These are phyloP conservation scores for Bonia amplexicaulis DNA, from an alignment of 176 grass and related monocot genomes.

Conservation along the genomic window DNA sequence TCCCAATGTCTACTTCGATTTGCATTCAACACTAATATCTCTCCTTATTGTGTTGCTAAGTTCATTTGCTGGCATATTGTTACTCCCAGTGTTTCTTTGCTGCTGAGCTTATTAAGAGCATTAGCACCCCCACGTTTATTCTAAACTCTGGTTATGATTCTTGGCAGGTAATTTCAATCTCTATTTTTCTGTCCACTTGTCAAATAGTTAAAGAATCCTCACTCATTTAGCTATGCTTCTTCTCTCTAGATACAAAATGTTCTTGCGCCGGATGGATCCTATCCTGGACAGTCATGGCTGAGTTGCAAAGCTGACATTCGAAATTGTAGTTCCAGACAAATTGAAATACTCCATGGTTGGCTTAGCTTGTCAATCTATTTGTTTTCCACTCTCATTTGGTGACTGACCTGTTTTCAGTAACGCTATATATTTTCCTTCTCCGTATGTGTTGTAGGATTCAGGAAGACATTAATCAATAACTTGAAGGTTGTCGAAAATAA, in stretches of 20 bases:
- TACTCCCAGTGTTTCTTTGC: too few relatives aligned
- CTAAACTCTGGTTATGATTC: too few relatives aligned
- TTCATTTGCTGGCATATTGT: too few relatives aligned
- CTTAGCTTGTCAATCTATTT: neutral
- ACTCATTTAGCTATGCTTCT: too few relatives aligned
- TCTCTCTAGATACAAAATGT: neutral
- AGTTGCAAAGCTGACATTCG: constrained; percentile 41
- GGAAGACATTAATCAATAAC: constrained; percentile 26
- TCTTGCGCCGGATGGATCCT: constrained; percentile 30
- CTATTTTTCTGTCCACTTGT: too few relatives aligned
- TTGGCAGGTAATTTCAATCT: too few relatives aligned
- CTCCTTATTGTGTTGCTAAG: too few relatives aligned
- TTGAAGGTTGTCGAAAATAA: constrained; percentile 28
- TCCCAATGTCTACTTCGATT: too few relatives aligned
- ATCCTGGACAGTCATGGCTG: constrained; percentile 24
- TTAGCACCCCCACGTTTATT: too few relatives aligned
- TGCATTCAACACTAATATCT: too few relatives aligned
- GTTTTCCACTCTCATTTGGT: neutral
- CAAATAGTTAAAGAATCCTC: too few relatives aligned
- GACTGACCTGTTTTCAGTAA: neutral
- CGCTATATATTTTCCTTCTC: neutral
- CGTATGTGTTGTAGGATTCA: constrained; percentile 23
- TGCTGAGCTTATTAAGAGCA: too few relatives aligned
- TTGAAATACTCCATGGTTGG: constrained; percentile 53
- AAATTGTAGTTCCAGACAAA: constrained; percentile 38